Base-by-base conservation (phyloP, 495 filamentous ascomycete genomes). In the Neurospora sp. region DNA sequence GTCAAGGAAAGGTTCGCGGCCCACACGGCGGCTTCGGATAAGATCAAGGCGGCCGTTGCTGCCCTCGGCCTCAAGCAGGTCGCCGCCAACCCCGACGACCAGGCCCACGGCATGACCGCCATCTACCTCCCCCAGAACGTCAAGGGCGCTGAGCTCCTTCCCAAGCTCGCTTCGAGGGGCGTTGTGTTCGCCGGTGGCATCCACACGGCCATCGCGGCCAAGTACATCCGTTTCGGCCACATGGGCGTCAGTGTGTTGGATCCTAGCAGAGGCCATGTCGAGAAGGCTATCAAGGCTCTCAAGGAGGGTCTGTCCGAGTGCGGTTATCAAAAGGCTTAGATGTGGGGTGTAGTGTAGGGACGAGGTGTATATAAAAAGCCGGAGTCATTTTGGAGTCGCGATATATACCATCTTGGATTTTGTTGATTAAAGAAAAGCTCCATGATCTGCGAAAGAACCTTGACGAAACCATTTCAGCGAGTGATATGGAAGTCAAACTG, bases 101-200 rank as follows among this genome's bases (percentile, higher is more conserved):
- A 98, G 85, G 94, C 96, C 38, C 95, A 96, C 78, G 93, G 92
- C 78, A 99, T 99, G 96, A 98, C 96, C 14, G 94, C 96, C 69
- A 94, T 98, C 74, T 98, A 95, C 81, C 87, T 99, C 69, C 96
- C 96, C 3, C 92, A 97, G 71, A 91, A 86, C 40, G 85, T 99
- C 39, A 87, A 90, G 74, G 89, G 91, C 14, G 85, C 93, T 5
- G 92, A 97, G 70, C 83, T 99, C 14, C 84, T 99, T 66, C 95
- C 96, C 5, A 94, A 90, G 74, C 84, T 99, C 72, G 80, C 94
- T 73, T 94, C 94, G 83, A 95, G 91, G 79, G 94, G 94, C 16
- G 94, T 98, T 8, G 89, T 99, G 70, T 97, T 98, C 78, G 96
- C 96, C 70, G 95, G 92, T 69, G 96, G 96, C 73, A 87, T 99